A percentile compares a stretch with the other conserved stretches of the same genome.
Conservation (phyloP, 768 basidiomycete species). For the Termitomyces sp. region DNA sequence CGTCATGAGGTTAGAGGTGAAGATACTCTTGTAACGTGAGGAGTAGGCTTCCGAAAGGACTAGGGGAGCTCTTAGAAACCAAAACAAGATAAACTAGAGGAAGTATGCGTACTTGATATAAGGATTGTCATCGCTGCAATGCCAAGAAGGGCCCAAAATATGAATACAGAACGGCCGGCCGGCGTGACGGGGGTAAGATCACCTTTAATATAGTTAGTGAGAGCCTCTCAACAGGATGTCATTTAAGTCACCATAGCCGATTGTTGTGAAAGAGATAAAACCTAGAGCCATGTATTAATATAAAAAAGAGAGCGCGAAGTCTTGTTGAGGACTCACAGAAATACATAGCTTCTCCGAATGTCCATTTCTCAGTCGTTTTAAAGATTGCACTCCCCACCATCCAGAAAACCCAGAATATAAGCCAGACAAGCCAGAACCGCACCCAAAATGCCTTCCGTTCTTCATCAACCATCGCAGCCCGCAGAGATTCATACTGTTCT, state of each 20-base stretch:
- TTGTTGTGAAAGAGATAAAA: constrained; percentile 68
- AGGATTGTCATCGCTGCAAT: constrained; percentile 75
- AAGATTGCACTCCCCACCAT: constrained; percentile 71
- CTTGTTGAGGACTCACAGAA: constrained; percentile 52
- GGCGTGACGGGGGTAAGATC: constrained; percentile 60
- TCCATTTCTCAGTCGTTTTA: constrained; percentile 64
- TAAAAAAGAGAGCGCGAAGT: neutral
- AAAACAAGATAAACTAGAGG: neutral
- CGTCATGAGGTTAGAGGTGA: constrained; percentile 43
- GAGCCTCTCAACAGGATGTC: neutral
- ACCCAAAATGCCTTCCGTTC: constrained; percentile 54
- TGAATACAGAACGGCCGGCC: constrained; percentile 71
- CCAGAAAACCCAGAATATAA: constrained; percentile 77
- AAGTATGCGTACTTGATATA: constrained; percentile 50
- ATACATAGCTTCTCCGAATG: constrained; percentile 59
- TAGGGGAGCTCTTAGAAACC: constrained; percentile 14
- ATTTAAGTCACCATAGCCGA: constrained; percentile 52
- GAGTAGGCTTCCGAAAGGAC: constrained; percentile 68
- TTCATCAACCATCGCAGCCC: constrained; percentile 28
- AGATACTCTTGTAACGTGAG: constrained; percentile 54
- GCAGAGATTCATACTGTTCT: constrained; percentile 29
- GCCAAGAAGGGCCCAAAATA: constrained; percentile 76
- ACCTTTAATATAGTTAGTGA: constrained; percentile 25
- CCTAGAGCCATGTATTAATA: constrained; percentile 33
- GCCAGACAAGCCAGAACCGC: constrained; percentile 54